Base-by-base conservation (phyloP, 208 protist species). In the Leptomonas pyrrhocoris region DNA sequence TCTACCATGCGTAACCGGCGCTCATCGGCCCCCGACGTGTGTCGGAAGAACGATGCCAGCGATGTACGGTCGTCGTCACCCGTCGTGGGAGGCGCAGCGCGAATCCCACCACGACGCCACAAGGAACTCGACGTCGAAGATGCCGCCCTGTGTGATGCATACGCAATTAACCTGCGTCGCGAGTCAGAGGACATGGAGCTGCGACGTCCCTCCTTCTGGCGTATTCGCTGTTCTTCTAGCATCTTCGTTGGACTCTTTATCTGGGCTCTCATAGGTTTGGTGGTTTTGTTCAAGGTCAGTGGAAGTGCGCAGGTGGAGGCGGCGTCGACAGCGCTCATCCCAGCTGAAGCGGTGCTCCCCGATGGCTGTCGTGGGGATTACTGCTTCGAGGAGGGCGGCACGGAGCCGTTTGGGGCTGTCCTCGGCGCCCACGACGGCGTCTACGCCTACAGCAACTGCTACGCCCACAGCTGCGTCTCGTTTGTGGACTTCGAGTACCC, bases 401-500 rank as follows among this genome's bases (percentile, higher is more conserved):
- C 31, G n/a, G 73, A 57, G 63, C 51, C 72, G 18, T 92, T 92
- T 55, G 89, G 86, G 7, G 46, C 70, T 23, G 79, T 92, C n/a
- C 64, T 90, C 6, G 89, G 89, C 23, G 61, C 53, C 1, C 56
- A 83, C 59, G 54, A 85, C 27, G 80, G 78, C 53, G 80, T 90
- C 13, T 70, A 79, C 40, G 81, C 79, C 19, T 94, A 84, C 65
- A 89, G 86, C 48, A 94, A 92, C 79, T 94, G 86, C 77, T 72
- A 88, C 71, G 57, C 50, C 43, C 36, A 68, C 23, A 78, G 56
- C 9, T 89, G 69, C 64, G 71, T 83, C 42, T 83, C 76, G 16
- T 30, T 72, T 13, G 31, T 75, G 11, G 43, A 81, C 34, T 53
- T 80, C 27, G 42, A 27, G 13, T 63, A 85, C n/a, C 36, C 53